Evolutionary conservation across 2,329 filamentous ascomycete genomes (phyloP), one percentile per base, ranked within the genome.

Genomic region (Fusarium napiforme): DNA sequence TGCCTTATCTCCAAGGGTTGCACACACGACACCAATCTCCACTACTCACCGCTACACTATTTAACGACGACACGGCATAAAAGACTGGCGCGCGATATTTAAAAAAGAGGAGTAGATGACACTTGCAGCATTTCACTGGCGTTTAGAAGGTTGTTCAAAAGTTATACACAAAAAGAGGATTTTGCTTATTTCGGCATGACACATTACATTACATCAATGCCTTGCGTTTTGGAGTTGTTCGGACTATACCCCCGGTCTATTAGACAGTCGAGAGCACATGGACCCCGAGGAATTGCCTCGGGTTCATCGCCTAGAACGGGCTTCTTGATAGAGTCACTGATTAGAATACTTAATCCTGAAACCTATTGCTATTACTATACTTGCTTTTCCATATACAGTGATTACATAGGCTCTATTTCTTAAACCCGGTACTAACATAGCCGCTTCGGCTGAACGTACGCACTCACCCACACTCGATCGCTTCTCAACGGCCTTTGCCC

Each of bases 221-320:
- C 36, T 9, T 69, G 58, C 45, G 69, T 61, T 76, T 73, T 71
- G 76, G 76, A 77, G 76, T 78, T 77, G 45, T 72, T 77, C 65
- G 73, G 75, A 75, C 74, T 78, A 78, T 78, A 78, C 77, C 77
- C 75, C 76, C 75, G 76, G 76, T 77, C 76, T 78, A 77, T 75
- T 78, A 78, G 77, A 78, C 74, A 78, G 68, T 77, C 60, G 64
- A 76, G 65, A 75, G 75, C 65, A 70, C 47, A 55, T 68, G 76
- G 59, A 59, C 46, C 60, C 43, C 65, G 76, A 75, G 69, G 66
- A 67, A 39, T 49, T 43, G 67, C 66, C 71, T 73, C 72, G 60
- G 69, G 70, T 67, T 68, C 70, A 65, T 69, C 52, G 75, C 72
- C 70, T 76, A 78, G 76, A 78, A 74, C 75, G 76, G 76, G 76